Conservation (phyloP, 106 monocot genomes). For the Platanthera zijinensis region DNA sequence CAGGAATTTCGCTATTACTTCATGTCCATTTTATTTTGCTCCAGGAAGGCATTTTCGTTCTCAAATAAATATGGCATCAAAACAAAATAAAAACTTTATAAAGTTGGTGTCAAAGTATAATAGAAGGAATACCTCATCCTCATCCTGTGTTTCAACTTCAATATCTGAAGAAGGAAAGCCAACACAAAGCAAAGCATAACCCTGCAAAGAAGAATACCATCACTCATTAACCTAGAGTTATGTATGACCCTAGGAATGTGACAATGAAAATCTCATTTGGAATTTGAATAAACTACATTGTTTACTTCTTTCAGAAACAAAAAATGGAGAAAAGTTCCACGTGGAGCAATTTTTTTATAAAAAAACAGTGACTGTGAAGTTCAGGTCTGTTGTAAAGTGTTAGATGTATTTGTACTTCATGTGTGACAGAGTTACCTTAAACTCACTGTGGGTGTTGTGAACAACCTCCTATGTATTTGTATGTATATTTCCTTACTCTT, state of each 20-base stretch:
- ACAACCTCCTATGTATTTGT: no score
- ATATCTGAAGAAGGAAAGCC: slow-evolving; percentile 89
- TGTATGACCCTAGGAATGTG: neutral
- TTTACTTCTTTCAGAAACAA: neutral
- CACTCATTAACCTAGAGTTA: neutral
- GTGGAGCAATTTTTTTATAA: neutral
- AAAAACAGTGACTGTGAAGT: neutral
- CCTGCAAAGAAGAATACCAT: slow-evolving; percentile 32
- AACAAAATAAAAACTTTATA: no score
- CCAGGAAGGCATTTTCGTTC: no score
- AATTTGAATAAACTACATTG: neutral
- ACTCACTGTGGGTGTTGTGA: no score
- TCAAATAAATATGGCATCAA: no score
- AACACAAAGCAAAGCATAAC: slow-evolving; percentile 95
- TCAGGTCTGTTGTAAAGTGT: neutral
- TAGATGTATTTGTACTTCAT: no score
- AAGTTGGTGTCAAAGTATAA: neutral
- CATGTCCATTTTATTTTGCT: no score
- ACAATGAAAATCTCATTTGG: neutral
- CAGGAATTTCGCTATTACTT: no score
- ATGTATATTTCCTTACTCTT: no score
- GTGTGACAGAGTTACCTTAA: no score
- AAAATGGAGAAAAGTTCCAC: neutral
- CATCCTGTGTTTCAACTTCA: slow-evolving; percentile 97
- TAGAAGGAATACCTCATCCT: slow-evolving; percentile 71